A percentile compares a stretch with the other conserved stretches of the same genome.
These are phyloP conservation scores for Rheum nobile DNA, from an alignment of 148 eudicot species.

Conservation along the genomic window DNA sequence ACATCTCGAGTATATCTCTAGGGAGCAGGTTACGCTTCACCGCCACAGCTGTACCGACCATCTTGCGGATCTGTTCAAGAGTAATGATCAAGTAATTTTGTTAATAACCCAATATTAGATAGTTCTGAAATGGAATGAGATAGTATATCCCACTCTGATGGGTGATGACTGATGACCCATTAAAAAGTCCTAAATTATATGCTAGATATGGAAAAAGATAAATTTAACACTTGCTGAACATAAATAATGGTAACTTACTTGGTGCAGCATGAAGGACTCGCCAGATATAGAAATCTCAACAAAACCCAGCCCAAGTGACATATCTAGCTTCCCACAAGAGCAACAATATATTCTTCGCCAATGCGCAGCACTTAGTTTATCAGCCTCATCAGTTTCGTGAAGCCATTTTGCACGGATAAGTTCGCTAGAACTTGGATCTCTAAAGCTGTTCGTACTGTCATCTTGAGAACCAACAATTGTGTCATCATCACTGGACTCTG, in stretches of 20 bases:
- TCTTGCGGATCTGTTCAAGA: constrained; percentile 77
- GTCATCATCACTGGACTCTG: constrained; percentile 16
- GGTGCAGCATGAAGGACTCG: constrained; percentile 97
- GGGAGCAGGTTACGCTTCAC: constrained; percentile 75
- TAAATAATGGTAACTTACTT: constrained; percentile 46
- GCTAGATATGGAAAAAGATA: background rate
- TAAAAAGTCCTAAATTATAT: background rate
- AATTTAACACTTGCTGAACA: background rate
- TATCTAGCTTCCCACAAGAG: constrained; percentile 66
- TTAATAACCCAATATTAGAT: too few species aligned
- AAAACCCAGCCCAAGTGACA: constrained; percentile 35
- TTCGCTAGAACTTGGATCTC: constrained; percentile 16
- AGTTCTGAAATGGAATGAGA: too few species aligned
- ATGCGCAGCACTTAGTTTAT: constrained; percentile 67
- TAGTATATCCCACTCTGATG: too few species aligned
- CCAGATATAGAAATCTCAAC: constrained; percentile 80
- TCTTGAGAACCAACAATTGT: constrained; percentile 6
- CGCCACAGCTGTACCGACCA: constrained; percentile 91
- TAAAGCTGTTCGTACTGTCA: constrained; percentile 16
- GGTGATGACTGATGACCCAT: too few species aligned
- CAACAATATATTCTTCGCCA: constrained; percentile 79
- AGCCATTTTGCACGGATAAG: constrained; percentile 68
- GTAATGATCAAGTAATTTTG: background rate
- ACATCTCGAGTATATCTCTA: constrained; percentile 57
- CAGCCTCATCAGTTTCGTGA: constrained; percentile 61